Evolutionary conservation across 805 yeast species (phyloP).

Genomic region (Suhomyces vadensis): DNA sequence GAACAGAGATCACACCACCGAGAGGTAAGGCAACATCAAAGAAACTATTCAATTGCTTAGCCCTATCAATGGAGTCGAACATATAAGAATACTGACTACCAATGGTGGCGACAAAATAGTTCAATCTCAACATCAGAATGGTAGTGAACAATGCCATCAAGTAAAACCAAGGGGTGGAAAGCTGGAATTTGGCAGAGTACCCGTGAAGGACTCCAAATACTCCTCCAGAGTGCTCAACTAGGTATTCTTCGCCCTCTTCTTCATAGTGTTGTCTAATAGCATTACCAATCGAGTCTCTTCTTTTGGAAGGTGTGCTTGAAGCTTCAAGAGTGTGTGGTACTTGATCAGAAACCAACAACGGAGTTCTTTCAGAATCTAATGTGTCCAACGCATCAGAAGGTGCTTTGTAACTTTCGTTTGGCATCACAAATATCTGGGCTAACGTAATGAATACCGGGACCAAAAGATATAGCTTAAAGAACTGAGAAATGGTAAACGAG

Average conservation of each 20-base stretch:
- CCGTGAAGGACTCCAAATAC: slow-evolving; percentile 59
- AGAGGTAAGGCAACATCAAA: slow-evolving; percentile 57
- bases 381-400: slow-evolving; percentile 29
- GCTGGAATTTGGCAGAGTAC: slow-evolving; percentile 48
- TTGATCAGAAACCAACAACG: slow-evolving; percentile 38
- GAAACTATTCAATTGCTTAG: slow-evolving; percentile 44
- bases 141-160: slow-evolving; percentile 53
- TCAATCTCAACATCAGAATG: slow-evolving; percentile 56
- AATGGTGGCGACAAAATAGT: slow-evolving; percentile 60
- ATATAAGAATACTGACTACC: slow-evolving; percentile 54
- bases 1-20: slow-evolving; percentile 56
- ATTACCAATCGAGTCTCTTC: slow-evolving; percentile 58
- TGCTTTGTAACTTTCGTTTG: slow-evolving; percentile 49
- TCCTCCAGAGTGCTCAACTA: slow-evolving; percentile 41
- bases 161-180: slow-evolving; percentile 53
- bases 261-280: slow-evolving; percentile 56
- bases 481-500: slow-evolving; percentile 41
- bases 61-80: slow-evolving; percentile 37
- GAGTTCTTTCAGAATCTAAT: slow-evolving; percentile 46
- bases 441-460: slow-evolving; percentile 52
- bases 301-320: slow-evolving; percentile 12
- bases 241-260: slow-evolving; percentile 46
- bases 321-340: neutral
- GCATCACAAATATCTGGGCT: slow-evolving; percentile 51
- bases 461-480: slow-evolving; percentile 48